A percentile compares a stretch with the other conserved stretches of the same genome.
These are phyloP conservation scores for Paramecium tetraurelia DNA, from an alignment of 73 alveolate species.

Conservation along the genomic window DNA sequence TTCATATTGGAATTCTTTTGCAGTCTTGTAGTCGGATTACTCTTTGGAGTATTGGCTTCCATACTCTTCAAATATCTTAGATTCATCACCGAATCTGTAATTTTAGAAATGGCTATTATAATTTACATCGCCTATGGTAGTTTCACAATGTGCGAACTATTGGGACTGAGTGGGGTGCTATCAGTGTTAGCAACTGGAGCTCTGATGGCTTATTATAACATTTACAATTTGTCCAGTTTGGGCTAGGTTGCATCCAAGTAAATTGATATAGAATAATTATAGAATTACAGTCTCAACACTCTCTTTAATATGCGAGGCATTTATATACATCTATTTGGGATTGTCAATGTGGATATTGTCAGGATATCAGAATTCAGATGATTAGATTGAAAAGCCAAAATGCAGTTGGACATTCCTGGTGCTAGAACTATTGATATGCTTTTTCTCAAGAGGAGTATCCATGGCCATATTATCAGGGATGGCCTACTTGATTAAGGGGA, in stretches of 20 bases:
- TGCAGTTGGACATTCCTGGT: conserved; percentile 54
- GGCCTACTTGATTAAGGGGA: conserved; percentile 41
- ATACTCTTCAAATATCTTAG: conserved; percentile 64
- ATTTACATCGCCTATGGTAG: conserved; percentile 85
- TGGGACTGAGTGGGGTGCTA: conserved; percentile 89
- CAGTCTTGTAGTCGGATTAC: conserved; percentile 49
- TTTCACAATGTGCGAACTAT: conserved; percentile 84
- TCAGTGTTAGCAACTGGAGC: conserved; percentile 91
- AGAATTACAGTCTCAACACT: conserved; percentile 41
- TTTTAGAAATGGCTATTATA: conserved; percentile 84
- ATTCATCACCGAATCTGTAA: conserved; percentile 67
- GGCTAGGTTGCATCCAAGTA: conserved; percentile 54
- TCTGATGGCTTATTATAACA: conserved; percentile 90
- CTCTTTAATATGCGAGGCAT: conserved; percentile 43
- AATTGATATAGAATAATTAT: neutral
- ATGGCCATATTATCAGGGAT: neutral
- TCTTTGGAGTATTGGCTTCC: conserved; percentile 63
- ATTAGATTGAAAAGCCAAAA: neutral
- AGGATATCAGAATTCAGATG: neutral
- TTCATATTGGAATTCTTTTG: conserved; percentile 36
- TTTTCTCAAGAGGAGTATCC: conserved; percentile 26
- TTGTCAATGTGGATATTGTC: conserved; percentile 30
- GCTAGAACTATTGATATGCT: conserved; percentile 35
- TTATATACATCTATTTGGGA: conserved; percentile 47
- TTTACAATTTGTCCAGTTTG: conserved; percentile 77